A percentile compares a stretch with the other conserved stretches of the same genome.
These are phyloP conservation scores for Yueomyces sinensis DNA, from an alignment of 805 yeast species.

Conservation along the genomic window DNA sequence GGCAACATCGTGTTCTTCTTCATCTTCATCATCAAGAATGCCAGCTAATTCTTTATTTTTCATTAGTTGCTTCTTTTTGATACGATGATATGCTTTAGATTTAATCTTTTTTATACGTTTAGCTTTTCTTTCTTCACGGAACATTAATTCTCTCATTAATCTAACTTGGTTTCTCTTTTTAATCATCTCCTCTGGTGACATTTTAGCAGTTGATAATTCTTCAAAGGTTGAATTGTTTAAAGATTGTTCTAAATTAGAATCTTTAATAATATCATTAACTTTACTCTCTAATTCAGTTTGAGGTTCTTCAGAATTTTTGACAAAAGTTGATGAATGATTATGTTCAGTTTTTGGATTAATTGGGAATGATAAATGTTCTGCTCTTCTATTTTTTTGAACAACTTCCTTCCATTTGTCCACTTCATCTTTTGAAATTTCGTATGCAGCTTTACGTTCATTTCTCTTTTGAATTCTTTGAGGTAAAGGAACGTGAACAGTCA, in stretches of 20 bases:
- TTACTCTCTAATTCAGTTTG: conserved; percentile 53
- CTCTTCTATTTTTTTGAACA: conserved; percentile 63
- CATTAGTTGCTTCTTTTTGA: conserved; percentile 71
- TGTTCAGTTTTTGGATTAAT: conserved; percentile 29
- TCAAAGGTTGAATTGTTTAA: conserved; percentile 74
- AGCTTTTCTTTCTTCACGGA: conserved; percentile 85
- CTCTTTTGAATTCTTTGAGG: conserved; percentile 79
- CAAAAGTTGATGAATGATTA: conserved; percentile 43
- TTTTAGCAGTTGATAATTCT: conserved; percentile 67
- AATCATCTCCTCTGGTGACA: conserved; percentile 66
- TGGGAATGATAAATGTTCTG: conserved; percentile 78
- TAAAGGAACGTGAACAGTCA: conserved; percentile 61
- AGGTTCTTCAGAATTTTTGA: conserved; percentile 31
- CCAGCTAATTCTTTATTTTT: conserved; percentile 52
- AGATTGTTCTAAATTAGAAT: conserved; percentile 60
- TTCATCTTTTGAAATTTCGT: conserved; percentile 76
- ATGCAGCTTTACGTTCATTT: conserved; percentile 80
- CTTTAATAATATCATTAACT: conserved; percentile 44
- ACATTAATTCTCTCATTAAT: conserved; percentile 90
- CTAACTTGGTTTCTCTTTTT: conserved; percentile 73
- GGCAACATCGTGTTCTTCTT: conserved; percentile 52
- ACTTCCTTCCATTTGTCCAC: conserved; percentile 81
- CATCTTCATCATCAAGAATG: conserved; percentile 34
- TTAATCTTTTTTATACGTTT: conserved; percentile 89
- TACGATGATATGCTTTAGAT: conserved; percentile 77